Evolutionary conservation across 1,284 basidiomycete genomes (phyloP).

Genomic region (Apiotrichum mycotoxinovorans): DNA sequence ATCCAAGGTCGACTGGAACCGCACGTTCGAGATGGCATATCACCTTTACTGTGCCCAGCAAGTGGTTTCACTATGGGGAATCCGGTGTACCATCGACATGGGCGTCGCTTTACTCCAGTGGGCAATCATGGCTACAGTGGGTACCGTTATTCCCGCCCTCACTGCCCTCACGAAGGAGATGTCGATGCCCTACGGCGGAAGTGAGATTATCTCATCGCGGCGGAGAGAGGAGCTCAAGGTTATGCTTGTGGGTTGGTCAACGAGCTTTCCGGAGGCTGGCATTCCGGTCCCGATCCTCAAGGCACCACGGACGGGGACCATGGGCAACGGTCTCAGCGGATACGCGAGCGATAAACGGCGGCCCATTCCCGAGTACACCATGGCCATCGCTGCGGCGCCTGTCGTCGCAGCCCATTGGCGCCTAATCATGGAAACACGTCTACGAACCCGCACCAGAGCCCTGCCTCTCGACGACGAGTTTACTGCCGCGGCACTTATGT

Average conservation of each 20-base stretch:
- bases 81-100: slow-evolving; percentile 7
- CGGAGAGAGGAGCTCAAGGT: slow-evolving; percentile 17
- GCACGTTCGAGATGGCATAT: slow-evolving; percentile 23
- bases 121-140: slow-evolving; percentile 17
- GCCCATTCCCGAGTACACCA: slow-evolving; percentile 27
- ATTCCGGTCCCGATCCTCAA: slow-evolving; percentile 20
- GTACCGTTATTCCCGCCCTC: slow-evolving; percentile 11
- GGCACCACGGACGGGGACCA: slow-evolving; percentile 20
- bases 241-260: slow-evolving; percentile 23
- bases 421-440: slow-evolving; percentile 19
- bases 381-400: slow-evolving; percentile 23
- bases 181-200: slow-evolving; percentile 5
- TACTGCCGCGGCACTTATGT: slow-evolving; percentile 26
- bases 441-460: slow-evolving; percentile 12
- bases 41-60: slow-evolving; percentile 33
- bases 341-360: slow-evolving; percentile 26
- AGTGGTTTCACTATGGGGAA: slow-evolving; percentile 28
- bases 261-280: slow-evolving; percentile 17
- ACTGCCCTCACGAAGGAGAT: slow-evolving; percentile 7
- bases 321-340: slow-evolving; percentile 26
- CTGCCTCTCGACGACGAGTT: slow-evolving; percentile 25
- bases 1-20: slow-evolving; percentile 21
- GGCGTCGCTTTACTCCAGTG: slow-evolving; percentile 22
- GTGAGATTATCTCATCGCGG: not conserved
- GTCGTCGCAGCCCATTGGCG: slow-evolving; percentile 29